A percentile compares a stretch with the other conserved stretches of the same genome.
phyloP scores from a whole-genome alignment of 306 rosid species.

The Begonia fuchsioides region DNA sequence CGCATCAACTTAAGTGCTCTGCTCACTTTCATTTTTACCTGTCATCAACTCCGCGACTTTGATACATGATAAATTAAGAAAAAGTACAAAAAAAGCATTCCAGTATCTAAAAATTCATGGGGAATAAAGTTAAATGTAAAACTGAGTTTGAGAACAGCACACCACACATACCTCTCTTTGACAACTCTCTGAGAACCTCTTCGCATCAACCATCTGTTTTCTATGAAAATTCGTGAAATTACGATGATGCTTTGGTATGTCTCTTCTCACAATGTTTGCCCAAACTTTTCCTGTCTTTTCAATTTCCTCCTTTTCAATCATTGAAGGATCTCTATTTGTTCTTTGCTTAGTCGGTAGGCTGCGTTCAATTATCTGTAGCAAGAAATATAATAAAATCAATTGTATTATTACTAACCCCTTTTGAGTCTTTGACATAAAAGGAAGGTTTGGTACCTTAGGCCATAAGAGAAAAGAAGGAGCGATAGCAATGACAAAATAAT shows the following conservation, averaged over 20 bases:
- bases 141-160: too few relatives aligned
- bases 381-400: too few relatives aligned
- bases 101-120: too few relatives aligned
- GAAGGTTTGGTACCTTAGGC: neutral
- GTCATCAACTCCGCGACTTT: neutral
- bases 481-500: neutral
- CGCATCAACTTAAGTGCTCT: constrained; percentile 73
- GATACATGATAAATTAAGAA: constrained; percentile 6
- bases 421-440: constrained; percentile 8
- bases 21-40: constrained; percentile 81
- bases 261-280: constrained; percentile 82
- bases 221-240: constrained; percentile 58
- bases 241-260: constrained; percentile 78
- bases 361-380: constrained; percentile 80
- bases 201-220: constrained; percentile 84
- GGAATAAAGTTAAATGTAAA: too few relatives aligned
- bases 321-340: constrained; percentile 60
- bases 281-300: constrained; percentile 77
- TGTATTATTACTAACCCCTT: too few relatives aligned
- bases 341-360: constrained; percentile 83
- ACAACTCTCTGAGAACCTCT: constrained; percentile 83
- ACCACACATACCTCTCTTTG: constrained; percentile 77
- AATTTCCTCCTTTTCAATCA: constrained; percentile 77
- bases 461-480: constrained; percentile 1
- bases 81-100: neutral